Conservation (phyloP, 2,329 filamentous ascomycete genomes). For the Colletotrichum abscissum region DNA sequence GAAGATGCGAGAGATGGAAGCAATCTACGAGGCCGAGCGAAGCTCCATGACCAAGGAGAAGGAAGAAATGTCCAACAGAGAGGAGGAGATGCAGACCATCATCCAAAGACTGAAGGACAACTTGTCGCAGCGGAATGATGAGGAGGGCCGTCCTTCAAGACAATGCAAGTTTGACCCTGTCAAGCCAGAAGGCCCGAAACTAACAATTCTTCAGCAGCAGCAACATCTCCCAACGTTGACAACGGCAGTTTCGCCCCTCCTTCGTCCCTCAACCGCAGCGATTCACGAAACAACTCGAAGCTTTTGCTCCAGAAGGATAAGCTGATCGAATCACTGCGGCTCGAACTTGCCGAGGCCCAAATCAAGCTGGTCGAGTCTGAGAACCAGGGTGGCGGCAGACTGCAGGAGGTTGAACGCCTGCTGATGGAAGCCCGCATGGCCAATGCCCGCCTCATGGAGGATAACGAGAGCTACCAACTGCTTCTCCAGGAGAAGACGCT, state of each 20-base stretch:
- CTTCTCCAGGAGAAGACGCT: conserved; percentile 94
- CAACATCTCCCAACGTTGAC: conserved; percentile 76
- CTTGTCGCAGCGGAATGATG: conserved; percentile 77
- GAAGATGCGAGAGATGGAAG: conserved; percentile 90
- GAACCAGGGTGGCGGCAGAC: conserved; percentile 87
- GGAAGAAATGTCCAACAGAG: conserved; percentile 84
- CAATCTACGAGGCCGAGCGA: conserved; percentile 91
- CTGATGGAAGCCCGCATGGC: conserved; percentile 94
- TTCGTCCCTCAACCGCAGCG: conserved; percentile 85
- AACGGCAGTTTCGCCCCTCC: conserved; percentile 87
- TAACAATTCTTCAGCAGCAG: conserved; percentile 14
- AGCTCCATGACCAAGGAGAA: conserved; percentile 91
- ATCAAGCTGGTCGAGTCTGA: conserved; percentile 96
- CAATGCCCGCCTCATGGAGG: conserved; percentile 96
- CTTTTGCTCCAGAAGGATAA: conserved; percentile 95
- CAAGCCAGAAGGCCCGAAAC: background rate
- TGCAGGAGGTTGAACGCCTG: conserved; percentile 90
- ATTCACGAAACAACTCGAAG: conserved; percentile 90
- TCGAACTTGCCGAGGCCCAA: conserved; percentile 94
- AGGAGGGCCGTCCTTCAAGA: conserved; percentile 68
- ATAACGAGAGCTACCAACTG: conserved; percentile 98
- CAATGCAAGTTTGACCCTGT: conserved; percentile 58
- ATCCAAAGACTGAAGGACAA: conserved; percentile 94
- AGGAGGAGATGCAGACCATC: conserved; percentile 90
- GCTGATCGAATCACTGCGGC: conserved; percentile 89